Conservation (phyloP, 163 green algal species). For the Scenedesmus sp. region DNA sequence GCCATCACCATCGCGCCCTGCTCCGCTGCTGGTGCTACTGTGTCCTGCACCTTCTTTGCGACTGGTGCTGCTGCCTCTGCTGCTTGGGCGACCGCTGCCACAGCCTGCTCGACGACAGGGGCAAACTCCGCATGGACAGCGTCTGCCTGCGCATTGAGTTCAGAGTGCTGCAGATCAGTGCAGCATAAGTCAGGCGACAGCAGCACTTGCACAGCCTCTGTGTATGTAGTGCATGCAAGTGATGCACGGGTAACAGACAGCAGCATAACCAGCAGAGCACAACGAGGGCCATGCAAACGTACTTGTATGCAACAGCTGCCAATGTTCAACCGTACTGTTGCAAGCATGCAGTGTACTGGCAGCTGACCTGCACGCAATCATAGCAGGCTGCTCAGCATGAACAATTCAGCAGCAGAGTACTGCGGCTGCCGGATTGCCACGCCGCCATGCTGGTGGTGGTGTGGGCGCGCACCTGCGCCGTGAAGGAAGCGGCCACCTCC, state of each 20-base stretch:
- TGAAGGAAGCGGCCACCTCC: conserved; percentile 6
- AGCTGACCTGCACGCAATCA: too few species aligned
- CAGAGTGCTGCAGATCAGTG: neutral
- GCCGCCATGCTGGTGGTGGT: neutral
- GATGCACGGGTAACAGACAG: too few species aligned
- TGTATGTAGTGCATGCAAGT: neutral
- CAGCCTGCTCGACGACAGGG: conserved; percentile 1
- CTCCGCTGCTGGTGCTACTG: conserved; percentile 18
- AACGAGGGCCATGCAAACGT: too few species aligned
- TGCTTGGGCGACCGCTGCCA: neutral
- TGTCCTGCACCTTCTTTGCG: neutral
- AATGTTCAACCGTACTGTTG: too few species aligned
- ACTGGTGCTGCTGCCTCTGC: conserved; percentile 31
- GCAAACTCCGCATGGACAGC: conserved; percentile 11
- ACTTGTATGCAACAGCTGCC: too few species aligned
- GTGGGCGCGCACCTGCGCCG: neutral
- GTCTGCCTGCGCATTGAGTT: neutral
- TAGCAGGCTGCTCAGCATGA: neutral
- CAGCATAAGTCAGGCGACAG: neutral
- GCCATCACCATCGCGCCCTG: conserved; percentile 6
- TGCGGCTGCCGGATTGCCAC: neutral
- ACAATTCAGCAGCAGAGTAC: neutral
- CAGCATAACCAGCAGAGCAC: too few species aligned
- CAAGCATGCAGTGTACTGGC: too few species aligned
- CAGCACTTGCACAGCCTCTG: neutral